Evolutionary conservation across 1,284 basidiomycete genomes (phyloP).

Genomic region (Cystobasidiaceae sp.): DNA sequence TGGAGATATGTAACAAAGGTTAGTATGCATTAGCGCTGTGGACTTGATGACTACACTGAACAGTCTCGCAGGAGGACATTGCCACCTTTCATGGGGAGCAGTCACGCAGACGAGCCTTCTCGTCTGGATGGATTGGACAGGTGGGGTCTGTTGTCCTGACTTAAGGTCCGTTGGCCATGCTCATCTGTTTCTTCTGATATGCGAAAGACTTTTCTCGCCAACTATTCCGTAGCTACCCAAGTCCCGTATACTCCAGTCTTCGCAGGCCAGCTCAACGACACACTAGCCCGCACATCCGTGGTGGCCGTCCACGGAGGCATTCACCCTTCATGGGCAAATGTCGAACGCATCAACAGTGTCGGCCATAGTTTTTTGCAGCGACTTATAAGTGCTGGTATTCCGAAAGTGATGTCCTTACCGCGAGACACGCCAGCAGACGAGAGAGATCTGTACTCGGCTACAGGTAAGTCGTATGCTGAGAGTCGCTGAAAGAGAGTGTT

Average conservation of each 20-base stretch:
- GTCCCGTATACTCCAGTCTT: conserved; percentile 63
- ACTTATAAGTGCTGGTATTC: conserved; percentile 53
- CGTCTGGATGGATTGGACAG: conserved; percentile 65
- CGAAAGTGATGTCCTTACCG: conserved; percentile 56
- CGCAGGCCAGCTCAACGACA: not conserved
- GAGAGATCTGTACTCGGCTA: conserved; percentile 61
- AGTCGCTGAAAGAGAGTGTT: too few species aligned
- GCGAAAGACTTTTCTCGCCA: conserved; percentile 69
- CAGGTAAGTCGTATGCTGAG: conserved; percentile 76
- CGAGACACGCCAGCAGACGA: conserved; percentile 61
- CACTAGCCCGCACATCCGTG: not conserved
- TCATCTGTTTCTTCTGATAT: not conserved
- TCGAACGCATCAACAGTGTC: conserved; percentile 68
- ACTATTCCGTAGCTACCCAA: conserved; percentile 76
- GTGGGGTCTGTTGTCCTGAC: not conserved
- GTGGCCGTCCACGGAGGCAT: conserved; percentile 61
- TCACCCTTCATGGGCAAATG: conserved; percentile 63
- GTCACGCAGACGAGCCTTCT: conserved; percentile 61
- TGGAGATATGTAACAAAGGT: conserved; percentile 49
- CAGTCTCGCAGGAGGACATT: conserved; percentile 47
- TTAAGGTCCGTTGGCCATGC: too few species aligned
- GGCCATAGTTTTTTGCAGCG: conserved; percentile 62
- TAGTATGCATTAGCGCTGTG: too few species aligned
- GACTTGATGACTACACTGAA: too few species aligned
- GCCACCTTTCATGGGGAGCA: conserved; percentile 42